phyloP scores from a whole-genome alignment of 176 grass and related monocot species.

The Cenchrus purpureus region DNA sequence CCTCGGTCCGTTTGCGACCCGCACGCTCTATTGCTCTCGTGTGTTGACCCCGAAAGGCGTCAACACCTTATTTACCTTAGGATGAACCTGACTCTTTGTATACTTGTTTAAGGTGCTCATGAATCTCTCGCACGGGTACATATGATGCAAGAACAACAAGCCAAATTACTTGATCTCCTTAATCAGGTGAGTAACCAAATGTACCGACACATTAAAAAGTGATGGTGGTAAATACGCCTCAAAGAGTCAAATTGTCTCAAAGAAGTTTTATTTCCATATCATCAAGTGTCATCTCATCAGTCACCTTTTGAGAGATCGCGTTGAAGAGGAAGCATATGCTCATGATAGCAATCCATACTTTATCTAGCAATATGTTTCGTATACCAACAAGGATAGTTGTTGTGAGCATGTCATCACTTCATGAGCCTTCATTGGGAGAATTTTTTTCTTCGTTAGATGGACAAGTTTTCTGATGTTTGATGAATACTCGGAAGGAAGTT shows the following conservation, averaged over 20 bases:
- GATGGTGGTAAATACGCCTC: too few species aligned
- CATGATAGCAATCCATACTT: not conserved
- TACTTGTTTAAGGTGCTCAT: not conserved
- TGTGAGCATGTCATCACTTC: not conserved
- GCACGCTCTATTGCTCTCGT: too few species aligned
- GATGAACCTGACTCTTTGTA: not conserved
- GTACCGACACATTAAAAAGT: too few species aligned
- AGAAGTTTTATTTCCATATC: too few species aligned
- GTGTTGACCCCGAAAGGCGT: too few species aligned
- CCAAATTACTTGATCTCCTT: not conserved
- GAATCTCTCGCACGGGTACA: not conserved
- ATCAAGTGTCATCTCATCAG: not conserved
- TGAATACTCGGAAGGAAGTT: not conserved
- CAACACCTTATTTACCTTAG: not conserved
- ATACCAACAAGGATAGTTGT: not conserved
- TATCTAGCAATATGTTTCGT: not conserved
- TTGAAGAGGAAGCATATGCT: constrained; percentile 7
- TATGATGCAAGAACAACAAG: not conserved
- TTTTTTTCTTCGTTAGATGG: not conserved
- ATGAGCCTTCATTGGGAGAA: not conserved
- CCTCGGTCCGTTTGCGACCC: too few species aligned
- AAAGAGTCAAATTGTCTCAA: too few species aligned
- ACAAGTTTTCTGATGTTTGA: not conserved
- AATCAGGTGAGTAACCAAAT: too few species aligned
- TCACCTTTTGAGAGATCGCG: not conserved